Percentiles rank a stretch among this genome's conserved stretches.
phyloP scores from a whole-genome alignment of 192 early-diverging fungal genomes.

The Coemansia reversa region DNA sequence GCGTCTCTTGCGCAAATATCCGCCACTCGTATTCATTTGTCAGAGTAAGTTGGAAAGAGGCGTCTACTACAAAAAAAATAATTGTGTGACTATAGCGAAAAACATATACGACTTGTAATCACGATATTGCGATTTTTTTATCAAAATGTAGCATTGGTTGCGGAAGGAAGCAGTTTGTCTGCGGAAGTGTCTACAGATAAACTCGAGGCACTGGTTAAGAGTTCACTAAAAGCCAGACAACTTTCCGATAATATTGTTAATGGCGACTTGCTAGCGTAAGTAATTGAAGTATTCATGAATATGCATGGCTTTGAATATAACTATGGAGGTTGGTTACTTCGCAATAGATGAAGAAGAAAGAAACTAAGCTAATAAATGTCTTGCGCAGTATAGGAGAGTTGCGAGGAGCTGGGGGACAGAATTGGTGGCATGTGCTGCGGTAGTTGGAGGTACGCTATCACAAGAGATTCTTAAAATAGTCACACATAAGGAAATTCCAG shows the following conservation, averaged over 20 bases:
- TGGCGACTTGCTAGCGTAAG: constrained; percentile 18
- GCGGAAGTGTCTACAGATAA: background rate
- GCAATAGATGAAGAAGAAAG: too few species aligned
- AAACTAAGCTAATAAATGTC: background rate
- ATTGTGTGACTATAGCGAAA: background rate
- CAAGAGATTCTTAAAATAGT: constrained; percentile 90
- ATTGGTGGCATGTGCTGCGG: constrained; percentile 75
- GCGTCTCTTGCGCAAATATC: constrained; percentile 29
- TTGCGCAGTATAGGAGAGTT: constrained; percentile 48
- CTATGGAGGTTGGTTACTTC: too few species aligned
- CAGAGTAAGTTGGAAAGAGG: constrained; percentile 16
- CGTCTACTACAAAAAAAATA: background rate
- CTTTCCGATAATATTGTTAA: constrained; percentile 27
- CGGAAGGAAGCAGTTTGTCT: background rate
- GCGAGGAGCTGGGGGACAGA: constrained; percentile 60
- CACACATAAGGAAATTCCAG: constrained; percentile 75
- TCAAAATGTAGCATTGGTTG: constrained; percentile 13
- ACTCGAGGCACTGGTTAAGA: constrained; percentile 7
- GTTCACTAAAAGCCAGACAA: constrained; percentile 12
- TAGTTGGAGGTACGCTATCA: constrained; percentile 84
- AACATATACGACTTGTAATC: too few species aligned
- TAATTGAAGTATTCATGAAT: background rate
- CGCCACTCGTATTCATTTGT: constrained; percentile 38
- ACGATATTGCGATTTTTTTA: background rate
- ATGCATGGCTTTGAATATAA: too few species aligned